Percentiles rank a stretch among this genome's conserved stretches.
Conservation (phyloP, 345 rosid genomes). For the Jatropha curcas region DNA sequence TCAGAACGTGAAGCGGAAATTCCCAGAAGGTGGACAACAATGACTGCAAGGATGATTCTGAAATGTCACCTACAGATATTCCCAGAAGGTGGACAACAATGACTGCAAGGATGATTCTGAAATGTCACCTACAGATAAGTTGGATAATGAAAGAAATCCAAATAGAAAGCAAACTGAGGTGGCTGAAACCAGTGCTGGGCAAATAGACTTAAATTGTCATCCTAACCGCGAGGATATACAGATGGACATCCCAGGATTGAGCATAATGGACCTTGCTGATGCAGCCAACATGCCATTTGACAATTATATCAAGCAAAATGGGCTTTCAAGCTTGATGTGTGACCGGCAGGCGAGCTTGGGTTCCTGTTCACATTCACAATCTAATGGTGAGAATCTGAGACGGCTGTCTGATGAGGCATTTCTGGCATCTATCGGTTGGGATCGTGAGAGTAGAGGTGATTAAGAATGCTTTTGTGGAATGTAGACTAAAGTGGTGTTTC, state of each 20-base stretch:
- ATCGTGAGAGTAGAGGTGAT: constrained; percentile 17
- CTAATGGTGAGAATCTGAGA: constrained; percentile 30
- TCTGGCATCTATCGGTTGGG: constrained; percentile 41
- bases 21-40: constrained; percentile 36
- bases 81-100: constrained; percentile 34
- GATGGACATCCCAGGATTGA: constrained; percentile 26
- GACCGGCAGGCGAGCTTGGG: constrained; percentile 31
- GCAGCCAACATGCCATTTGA: constrained; percentile 19
- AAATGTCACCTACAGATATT: constrained; percentile 33
- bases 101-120: constrained; percentile 31
- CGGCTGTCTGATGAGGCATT: constrained; percentile 41
- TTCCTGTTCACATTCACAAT: constrained; percentile 24
- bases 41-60: constrained; percentile 34
- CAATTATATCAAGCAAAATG: constrained; percentile 27
- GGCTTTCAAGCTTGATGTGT: constrained; percentile 19
- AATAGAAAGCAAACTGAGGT: constrained; percentile 34
- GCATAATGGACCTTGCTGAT: constrained; percentile 28
- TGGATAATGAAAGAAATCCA: constrained; percentile 39
- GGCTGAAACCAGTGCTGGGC: constrained; percentile 43
- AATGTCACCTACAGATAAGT: constrained; percentile 17
- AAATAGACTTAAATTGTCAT: constrained; percentile 55
- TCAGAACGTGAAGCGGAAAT: constrained; percentile 57
- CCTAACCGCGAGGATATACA: constrained; percentile 49
- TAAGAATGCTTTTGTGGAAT: constrained; percentile 12
- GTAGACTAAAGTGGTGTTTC: constrained; percentile 10